Evolutionary conservation across 257 asterid species (phyloP).

Genomic region (Pogostemon cablin): DNA sequence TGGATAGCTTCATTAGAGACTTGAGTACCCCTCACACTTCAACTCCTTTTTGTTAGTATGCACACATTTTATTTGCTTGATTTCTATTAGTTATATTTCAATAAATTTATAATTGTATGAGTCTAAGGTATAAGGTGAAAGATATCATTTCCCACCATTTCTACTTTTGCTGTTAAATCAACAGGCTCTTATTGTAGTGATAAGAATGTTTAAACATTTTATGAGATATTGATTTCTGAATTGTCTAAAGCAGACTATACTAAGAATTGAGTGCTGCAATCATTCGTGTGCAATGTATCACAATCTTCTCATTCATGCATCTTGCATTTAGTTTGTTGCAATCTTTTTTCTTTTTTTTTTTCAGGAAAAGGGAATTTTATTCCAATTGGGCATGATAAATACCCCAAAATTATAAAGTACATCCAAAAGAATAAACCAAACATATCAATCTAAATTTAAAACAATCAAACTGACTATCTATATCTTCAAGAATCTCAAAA

Average conservation of each 20-base stretch:
- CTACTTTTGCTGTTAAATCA: slow-evolving; percentile 47
- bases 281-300: slow-evolving; percentile 83
- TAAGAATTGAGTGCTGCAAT: slow-evolving; percentile 86
- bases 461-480: too few relatives aligned
- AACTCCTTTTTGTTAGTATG: slow-evolving; percentile 95
- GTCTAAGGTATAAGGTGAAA: slow-evolving; percentile 27
- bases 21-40: slow-evolving; percentile 64
- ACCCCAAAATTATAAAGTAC: too few relatives aligned
- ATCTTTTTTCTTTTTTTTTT: neutral
- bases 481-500: too few relatives aligned
- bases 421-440: too few relatives aligned
- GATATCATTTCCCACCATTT: slow-evolving; percentile 32
- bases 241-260: slow-evolving; percentile 79
- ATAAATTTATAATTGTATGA: slow-evolving; percentile 25
- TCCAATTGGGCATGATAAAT: too few relatives aligned
- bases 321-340: slow-evolving; percentile 48
- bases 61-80: slow-evolving; percentile 48
- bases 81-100: slow-evolving; percentile 39
- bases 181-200: slow-evolving; percentile 42
- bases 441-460: too few relatives aligned
- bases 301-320: slow-evolving; percentile 62
- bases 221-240: slow-evolving; percentile 70
- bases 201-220: slow-evolving; percentile 61
- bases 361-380: too few relatives aligned
- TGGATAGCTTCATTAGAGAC: slow-evolving; percentile 91